phyloP scores from a whole-genome alignment of 2,329 filamentous ascomycete genomes.

The Parasarocladium wereldwijsianum region DNA sequence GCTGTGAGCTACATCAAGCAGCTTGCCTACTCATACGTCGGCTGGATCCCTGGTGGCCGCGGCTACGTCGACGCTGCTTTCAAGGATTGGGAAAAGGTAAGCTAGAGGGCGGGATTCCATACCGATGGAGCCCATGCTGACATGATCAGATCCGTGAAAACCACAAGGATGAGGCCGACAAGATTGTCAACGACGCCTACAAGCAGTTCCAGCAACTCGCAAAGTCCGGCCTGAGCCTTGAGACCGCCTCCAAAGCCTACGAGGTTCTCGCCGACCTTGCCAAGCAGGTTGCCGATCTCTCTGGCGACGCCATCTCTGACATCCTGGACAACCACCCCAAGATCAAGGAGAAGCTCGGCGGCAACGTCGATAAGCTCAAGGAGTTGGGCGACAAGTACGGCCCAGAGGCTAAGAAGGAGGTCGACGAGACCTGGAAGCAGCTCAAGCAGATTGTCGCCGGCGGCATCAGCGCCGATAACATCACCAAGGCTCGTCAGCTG shows the following conservation, averaged over 20 bases:
- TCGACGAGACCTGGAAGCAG: slow-evolving; percentile 56
- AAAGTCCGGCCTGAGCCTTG: slow-evolving; percentile 43
- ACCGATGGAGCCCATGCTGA: too few relatives aligned
- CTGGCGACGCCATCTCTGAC: slow-evolving; percentile 46
- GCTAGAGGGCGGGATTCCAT: too few relatives aligned
- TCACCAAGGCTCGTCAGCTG: slow-evolving; percentile 43
- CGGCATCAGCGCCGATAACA: slow-evolving; percentile 38
- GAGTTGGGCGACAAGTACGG: slow-evolving; percentile 54
- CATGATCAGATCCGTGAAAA: slow-evolving; percentile 49
- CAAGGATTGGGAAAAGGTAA: slow-evolving; percentile 55
- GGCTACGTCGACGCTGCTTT: slow-evolving; percentile 56
- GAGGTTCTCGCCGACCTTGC: slow-evolving; percentile 48
- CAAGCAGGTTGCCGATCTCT: slow-evolving; percentile 43
- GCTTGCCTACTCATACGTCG: slow-evolving; percentile 53
- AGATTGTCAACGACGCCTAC: slow-evolving; percentile 54
- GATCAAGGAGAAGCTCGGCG: slow-evolving; percentile 57
- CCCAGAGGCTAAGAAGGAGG: slow-evolving; percentile 62
- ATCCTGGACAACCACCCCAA: slow-evolving; percentile 61
- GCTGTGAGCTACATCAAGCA: slow-evolving; percentile 51
- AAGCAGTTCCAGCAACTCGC: slow-evolving; percentile 47
- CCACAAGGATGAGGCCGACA: slow-evolving; percentile 55
- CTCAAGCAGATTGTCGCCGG: slow-evolving; percentile 47
- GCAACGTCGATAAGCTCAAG: slow-evolving; percentile 54
- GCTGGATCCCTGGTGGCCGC: slow-evolving; percentile 56
- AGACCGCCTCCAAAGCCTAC: slow-evolving; percentile 46